Evolutionary conservation across 1,284 basidiomycete species (phyloP).

Genomic region (Clitocybe nebularis): DNA sequence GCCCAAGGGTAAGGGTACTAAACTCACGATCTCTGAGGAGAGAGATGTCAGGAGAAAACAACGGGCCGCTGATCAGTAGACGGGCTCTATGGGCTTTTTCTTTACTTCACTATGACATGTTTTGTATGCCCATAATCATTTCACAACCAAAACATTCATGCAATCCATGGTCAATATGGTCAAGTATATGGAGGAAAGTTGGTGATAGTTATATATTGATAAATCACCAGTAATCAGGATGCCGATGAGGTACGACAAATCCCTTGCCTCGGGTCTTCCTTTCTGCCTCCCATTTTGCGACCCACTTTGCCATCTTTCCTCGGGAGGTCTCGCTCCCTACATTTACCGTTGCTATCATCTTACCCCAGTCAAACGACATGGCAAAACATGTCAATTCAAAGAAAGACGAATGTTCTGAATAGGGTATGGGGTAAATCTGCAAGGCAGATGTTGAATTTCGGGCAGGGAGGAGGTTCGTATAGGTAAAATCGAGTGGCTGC

Average conservation of each 20-base stretch:
- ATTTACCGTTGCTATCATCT: slow-evolving; percentile 95
- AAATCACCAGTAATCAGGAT: slow-evolving; percentile 64
- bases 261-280: slow-evolving; percentile 54
- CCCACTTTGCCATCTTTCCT: slow-evolving; percentile 84
- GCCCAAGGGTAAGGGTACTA: slow-evolving; percentile 97
- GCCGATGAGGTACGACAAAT: slow-evolving; percentile 57
- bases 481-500: slow-evolving; percentile 61
- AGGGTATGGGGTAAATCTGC: slow-evolving; percentile 87
- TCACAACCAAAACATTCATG: slow-evolving; percentile 3
- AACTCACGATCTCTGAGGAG: slow-evolving; percentile 88
- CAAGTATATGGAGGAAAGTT: neutral
- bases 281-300: slow-evolving; percentile 84
- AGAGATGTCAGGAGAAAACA: slow-evolving; percentile 76
- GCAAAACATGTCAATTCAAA: slow-evolving; percentile 94
- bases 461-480: slow-evolving; percentile 64
- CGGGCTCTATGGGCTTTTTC: slow-evolving; percentile 20
- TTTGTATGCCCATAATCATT: slow-evolving; percentile 40
- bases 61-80: slow-evolving; percentile 59
- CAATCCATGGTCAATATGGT: neutral
- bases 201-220: neutral
- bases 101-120: slow-evolving; percentile 41
- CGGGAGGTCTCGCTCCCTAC: slow-evolving; percentile 78
- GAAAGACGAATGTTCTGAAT: slow-evolving; percentile 95
- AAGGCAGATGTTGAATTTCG: slow-evolving; percentile 67
- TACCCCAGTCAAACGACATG: slow-evolving; percentile 74